A percentile compares a stretch with the other conserved stretches of the same genome.
Evolutionary conservation across 2,329 filamentous ascomycete species (phyloP).

Genomic region (Aspergillus awamori): DNA sequence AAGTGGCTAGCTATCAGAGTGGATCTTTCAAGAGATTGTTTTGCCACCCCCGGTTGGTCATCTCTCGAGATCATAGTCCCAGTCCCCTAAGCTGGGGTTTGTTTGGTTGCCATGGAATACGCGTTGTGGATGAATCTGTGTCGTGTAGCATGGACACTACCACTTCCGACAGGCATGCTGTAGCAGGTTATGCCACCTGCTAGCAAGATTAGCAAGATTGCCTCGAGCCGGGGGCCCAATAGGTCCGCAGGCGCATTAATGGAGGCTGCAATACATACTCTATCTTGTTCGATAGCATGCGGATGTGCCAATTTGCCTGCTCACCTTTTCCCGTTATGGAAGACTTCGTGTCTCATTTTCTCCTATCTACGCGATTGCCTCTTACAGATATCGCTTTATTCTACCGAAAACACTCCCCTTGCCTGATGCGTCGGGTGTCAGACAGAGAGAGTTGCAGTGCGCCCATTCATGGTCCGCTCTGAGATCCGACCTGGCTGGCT

Average conservation of each 20-base stretch:
- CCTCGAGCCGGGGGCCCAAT: neutral
- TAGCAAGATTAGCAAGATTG: neutral
- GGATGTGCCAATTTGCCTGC: neutral
- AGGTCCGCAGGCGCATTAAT: neutral
- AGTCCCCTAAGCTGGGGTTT: neutral
- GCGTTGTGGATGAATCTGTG: neutral
- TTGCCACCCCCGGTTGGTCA: neutral
- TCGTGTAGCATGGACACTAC: neutral
- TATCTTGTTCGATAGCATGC: constrained; percentile 4
- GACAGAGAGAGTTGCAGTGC: constrained; percentile 11
- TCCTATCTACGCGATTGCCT: constrained; percentile 7
- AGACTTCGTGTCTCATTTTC: constrained; percentile 3
- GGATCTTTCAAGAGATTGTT: neutral
- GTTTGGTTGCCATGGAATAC: neutral
- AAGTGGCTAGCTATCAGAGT: neutral
- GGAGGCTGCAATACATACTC: constrained; percentile 1
- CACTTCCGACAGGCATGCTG: neutral
- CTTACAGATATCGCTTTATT: neutral
- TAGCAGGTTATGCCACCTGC: neutral
- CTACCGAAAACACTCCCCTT: constrained; percentile 11
- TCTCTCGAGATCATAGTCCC: neutral
- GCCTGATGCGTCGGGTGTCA: constrained; percentile 21
- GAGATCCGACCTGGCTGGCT: neutral
- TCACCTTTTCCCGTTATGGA: neutral
- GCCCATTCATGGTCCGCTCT: neutral